These are phyloP conservation scores for Ophiostoma quercus DNA, from an alignment of 2,329 filamentous ascomycete genomes.

Conservation along the genomic window DNA sequence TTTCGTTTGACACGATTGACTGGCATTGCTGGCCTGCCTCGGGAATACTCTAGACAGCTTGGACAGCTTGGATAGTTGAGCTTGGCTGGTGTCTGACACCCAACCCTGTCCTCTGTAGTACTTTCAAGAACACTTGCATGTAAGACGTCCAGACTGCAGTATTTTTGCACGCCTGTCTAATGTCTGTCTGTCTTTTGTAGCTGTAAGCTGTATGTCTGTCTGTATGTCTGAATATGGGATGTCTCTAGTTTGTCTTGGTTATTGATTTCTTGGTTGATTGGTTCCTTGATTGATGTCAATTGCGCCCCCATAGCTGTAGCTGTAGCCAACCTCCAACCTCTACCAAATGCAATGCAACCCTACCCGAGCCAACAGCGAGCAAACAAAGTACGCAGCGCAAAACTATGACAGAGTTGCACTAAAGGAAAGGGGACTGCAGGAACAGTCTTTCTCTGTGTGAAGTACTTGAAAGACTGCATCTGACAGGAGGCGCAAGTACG, in stretches of 20 bases:
- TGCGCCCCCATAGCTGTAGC: too few relatives aligned
- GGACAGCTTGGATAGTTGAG: too few relatives aligned
- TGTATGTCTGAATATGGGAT: neutral
- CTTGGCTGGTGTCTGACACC: neutral
- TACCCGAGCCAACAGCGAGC: neutral
- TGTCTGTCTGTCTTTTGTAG: neutral
- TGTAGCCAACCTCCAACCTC: neutral
- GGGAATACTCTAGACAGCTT: too few relatives aligned
- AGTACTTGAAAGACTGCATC: neutral
- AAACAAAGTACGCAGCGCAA: too few relatives aligned
- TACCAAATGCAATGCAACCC: conserved; percentile 1
- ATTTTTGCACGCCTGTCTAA: neutral
- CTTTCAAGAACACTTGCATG: neutral
- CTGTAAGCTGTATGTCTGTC: neutral
- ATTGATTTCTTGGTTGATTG: neutral
- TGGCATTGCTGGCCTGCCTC: too few relatives aligned
- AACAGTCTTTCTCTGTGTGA: neutral
- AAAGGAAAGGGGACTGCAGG: conserved; percentile 1
- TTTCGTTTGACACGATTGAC: too few relatives aligned
- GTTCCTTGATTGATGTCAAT: neutral
- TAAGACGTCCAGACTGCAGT: conserved; percentile 8
- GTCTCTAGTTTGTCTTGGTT: neutral
- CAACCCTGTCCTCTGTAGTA: neutral
- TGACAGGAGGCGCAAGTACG: neutral
- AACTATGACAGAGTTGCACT: neutral